These are phyloP conservation scores for Melanomma pulvis-pyrius DNA, from an alignment of 495 filamentous ascomycete genomes.

Conservation along the genomic window DNA sequence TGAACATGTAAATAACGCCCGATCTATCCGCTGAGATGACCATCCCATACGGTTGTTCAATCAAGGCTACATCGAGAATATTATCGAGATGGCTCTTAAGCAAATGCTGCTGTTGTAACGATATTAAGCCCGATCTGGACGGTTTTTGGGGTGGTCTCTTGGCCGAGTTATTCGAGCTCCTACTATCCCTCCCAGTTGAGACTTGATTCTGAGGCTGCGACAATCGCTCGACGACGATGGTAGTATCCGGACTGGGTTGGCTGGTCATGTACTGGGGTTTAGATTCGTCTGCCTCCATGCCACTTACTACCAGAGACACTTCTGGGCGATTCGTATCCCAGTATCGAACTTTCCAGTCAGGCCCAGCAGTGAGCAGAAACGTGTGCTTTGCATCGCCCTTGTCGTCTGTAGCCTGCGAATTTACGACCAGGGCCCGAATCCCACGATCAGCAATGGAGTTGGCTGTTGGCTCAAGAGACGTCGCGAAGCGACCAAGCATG, in stretches of 20 bases:
- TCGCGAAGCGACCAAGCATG: constrained; percentile 86
- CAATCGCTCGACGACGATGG: constrained; percentile 71
- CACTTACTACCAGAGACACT: constrained; percentile 75
- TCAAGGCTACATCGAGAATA: constrained; percentile 81
- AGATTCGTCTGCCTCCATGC: constrained; percentile 69
- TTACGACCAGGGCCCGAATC: constrained; percentile 56
- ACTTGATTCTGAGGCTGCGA: constrained; percentile 50
- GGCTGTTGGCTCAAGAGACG: constrained; percentile 58
- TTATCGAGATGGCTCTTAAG: constrained; percentile 85
- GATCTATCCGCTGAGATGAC: constrained; percentile 84
- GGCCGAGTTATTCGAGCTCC: constrained; percentile 38
- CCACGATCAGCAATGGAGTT: constrained; percentile 54
- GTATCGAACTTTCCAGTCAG: constrained; percentile 87
- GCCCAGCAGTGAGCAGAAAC: constrained; percentile 84
- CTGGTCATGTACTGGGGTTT: constrained; percentile 72
- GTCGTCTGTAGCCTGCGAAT: constrained; percentile 58
- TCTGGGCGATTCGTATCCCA: constrained; percentile 83
- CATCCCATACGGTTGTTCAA: constrained; percentile 93
- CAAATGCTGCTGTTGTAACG: constrained; percentile 76
- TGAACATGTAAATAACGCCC: constrained; percentile 92
- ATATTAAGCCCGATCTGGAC: constrained; percentile 83
- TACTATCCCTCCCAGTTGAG: constrained; percentile 42
- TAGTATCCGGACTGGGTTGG: constrained; percentile 68
- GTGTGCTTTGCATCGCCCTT: constrained; percentile 59
- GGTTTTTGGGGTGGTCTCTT: constrained; percentile 44